These are phyloP conservation scores for Rhododendron vialii DNA, from an alignment of 148 eudicot genomes.

Conservation along the genomic window DNA sequence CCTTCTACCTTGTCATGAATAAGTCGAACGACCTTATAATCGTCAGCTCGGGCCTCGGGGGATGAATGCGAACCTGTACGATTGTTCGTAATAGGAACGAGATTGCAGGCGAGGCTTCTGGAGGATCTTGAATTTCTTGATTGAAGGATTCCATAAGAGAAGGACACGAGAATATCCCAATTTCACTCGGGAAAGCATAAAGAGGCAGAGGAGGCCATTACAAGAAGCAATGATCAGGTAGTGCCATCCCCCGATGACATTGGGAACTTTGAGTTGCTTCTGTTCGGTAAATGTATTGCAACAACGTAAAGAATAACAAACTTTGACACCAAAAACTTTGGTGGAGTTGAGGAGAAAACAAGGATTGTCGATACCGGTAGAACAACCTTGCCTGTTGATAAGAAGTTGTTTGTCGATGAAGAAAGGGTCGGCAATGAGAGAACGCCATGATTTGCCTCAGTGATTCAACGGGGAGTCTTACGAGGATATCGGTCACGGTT, in stretches of 20 bases:
- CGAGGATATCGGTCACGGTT: background rate
- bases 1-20: background rate
- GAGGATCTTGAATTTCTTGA: background rate
- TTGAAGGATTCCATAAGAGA: background rate
- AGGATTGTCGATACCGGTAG: background rate
- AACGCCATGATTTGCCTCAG: background rate
- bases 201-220: background rate
- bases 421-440: background rate
- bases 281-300: background rate
- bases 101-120: background rate
- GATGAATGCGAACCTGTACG: background rate
- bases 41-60: background rate
- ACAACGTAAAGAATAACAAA: background rate
- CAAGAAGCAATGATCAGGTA: background rate
- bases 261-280: background rate
- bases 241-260: background rate
- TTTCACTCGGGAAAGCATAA: background rate
- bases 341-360: background rate
- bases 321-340: too few species aligned
- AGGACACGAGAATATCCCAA: background rate
- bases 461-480: background rate
- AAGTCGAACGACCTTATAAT: background rate
- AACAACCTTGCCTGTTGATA: background rate
- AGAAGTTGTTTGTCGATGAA: background rate
- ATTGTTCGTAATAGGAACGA: background rate